Base-by-base conservation (phyloP, 2,329 filamentous ascomycete species). In the Biscogniauxia marginata region DNA sequence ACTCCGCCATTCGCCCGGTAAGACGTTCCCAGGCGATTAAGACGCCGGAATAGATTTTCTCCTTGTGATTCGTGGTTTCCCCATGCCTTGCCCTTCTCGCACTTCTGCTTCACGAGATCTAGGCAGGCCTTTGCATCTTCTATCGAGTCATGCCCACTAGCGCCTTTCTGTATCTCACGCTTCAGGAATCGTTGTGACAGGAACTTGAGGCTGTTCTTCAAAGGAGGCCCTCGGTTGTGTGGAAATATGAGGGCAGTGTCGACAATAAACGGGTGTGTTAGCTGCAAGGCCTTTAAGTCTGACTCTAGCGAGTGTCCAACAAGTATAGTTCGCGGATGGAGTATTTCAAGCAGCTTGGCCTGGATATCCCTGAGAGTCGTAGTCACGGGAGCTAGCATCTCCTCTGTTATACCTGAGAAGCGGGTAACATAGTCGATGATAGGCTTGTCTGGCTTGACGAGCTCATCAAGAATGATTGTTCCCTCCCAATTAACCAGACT, bases 91-190 rank as follows among this genome's bases (percentile, higher is more conserved):
- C 95, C 95, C 74, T 90, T 95, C 72, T 98, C 93, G 71, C 93
- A 97, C 73, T 99, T 99, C 69, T 93, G 88, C 73, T 95, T 96
- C 49, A 98, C 86, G 1, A 99, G 86, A 67, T 98, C 93, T 13
- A 99, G 85, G 62, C 92, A 96, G 2, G 95, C 92, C 62, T 83
- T 87, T 13, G 95, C 92, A 71, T 99, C 95, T 73, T 99, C 95
- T 60, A 96, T 83, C 56, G 90, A 95, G 78, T 98, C 88, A 71
- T 99, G 95, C 16, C 95, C 95, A 16, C 71, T 71, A 16, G 80
- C 79, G 46, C 86, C 86, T 66, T 90, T 91, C 70, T 99, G 95
- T 52, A 99, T 96, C 71, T 96, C 90, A 55, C 90, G 88, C 51
- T 83, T 83, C 18, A 98, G 82, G 66, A 93, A 96, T 69, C 93